Evolutionary conservation across 73 alveolate genomes (phyloP).

Genomic region (Breviolum minutum): DNA sequence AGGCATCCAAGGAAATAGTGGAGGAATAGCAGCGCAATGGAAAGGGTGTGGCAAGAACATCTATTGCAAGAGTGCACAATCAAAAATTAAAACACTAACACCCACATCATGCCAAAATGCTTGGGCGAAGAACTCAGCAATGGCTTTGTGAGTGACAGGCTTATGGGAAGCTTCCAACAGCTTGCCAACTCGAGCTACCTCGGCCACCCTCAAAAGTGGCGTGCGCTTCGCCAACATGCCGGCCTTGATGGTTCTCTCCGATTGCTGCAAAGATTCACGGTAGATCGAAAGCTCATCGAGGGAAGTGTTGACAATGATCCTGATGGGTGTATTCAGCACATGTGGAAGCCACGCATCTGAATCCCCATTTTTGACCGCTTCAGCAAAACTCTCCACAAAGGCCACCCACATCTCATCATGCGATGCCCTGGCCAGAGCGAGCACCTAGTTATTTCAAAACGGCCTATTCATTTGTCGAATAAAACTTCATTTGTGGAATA

Average conservation of each 20-base stretch:
- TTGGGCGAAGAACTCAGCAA: background rate
- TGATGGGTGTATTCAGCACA: background rate
- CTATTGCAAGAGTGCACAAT: background rate
- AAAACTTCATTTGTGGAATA: background rate
- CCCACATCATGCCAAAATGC: background rate
- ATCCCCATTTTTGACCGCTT: background rate
- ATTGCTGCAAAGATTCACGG: background rate
- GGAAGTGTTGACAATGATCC: background rate
- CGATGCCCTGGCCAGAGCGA: background rate
- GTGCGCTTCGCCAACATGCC: background rate
- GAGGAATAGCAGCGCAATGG: no score
- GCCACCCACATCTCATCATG: conserved; percentile 19
- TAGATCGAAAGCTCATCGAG: background rate
- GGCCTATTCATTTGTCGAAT: background rate
- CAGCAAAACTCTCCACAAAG: background rate
- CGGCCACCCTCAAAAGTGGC: background rate
- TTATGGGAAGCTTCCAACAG: background rate
- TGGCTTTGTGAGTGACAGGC: background rate
- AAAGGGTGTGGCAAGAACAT: background rate
- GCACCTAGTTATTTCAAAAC: background rate
- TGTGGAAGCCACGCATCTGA: background rate
- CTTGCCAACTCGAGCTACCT: background rate
- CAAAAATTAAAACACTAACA: background rate
- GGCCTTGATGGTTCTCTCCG: background rate
- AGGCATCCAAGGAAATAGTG: background rate